These are phyloP conservation scores for Lipomyces chichibuensis DNA, from an alignment of 805 yeast species.

Conservation along the genomic window DNA sequence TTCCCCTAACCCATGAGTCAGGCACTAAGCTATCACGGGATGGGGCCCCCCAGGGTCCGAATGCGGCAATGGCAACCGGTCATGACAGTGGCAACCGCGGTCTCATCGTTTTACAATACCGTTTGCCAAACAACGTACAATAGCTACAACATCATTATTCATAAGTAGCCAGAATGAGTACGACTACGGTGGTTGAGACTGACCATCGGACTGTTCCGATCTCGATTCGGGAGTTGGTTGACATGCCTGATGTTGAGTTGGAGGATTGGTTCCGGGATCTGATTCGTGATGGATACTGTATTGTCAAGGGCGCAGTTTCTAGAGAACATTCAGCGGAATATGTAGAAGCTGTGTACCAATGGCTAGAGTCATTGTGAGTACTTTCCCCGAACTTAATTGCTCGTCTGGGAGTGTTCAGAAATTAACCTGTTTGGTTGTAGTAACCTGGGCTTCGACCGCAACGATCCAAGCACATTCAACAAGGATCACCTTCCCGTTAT, in stretches of 20 bases:
- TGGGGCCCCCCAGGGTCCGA: too few relatives aligned
- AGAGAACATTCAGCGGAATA: conserved; percentile 24
- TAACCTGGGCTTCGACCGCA: conserved; percentile 24
- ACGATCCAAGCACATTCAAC: conserved; percentile 18
- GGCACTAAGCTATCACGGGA: too few relatives aligned
- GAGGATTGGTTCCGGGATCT: conserved; percentile 26
- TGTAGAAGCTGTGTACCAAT: conserved; percentile 12
- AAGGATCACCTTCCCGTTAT: conserved; percentile 16
- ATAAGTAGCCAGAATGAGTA: neutral
- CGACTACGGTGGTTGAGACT: conserved; percentile 2
- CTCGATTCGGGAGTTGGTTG: conserved; percentile 20
- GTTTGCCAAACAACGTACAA: too few relatives aligned
- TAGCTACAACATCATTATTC: neutral
- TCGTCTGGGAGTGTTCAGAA: neutral
- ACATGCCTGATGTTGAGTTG: conserved; percentile 17
- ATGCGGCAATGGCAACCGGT: too few relatives aligned
- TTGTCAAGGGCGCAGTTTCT: conserved; percentile 27
- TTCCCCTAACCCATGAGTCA: too few relatives aligned
- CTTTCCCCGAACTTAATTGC: neutral
- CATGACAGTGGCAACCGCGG: too few relatives aligned
- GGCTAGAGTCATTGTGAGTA: conserved; percentile 21
- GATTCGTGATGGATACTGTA: conserved; percentile 27
- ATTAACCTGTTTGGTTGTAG: neutral
- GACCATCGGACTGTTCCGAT: conserved; percentile 12
- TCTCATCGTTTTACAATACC: too few relatives aligned